Evolutionary conservation across 2,329 filamentous ascomycete genomes (phyloP), one percentile per base, ranked within the genome.

Genomic region (Claviceps fusiformis): DNA sequence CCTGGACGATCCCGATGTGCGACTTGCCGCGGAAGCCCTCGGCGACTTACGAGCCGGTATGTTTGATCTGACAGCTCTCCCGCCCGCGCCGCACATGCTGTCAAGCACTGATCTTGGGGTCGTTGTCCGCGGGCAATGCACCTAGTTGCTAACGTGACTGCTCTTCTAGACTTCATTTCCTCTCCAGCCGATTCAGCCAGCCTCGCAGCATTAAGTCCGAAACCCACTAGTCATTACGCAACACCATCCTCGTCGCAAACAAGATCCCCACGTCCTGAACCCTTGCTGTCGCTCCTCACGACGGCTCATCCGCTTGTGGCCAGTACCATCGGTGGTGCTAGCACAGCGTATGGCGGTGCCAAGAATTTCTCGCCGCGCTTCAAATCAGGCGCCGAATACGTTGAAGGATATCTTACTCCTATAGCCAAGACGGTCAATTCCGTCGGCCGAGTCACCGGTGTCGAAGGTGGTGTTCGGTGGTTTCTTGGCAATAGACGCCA

Each of bases 361-460:
- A 96, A 97, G 70, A 89, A 91, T 61, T 95, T 92, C 64, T 95
- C 89, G 1, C 90, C 92, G 0, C 81, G 87, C 2, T 89, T 96
- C 66, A 90, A 88, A 68, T 87, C 87, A n/a, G 82, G 90, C 58
- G 92, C 89, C 51, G 89, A 95, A 67, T 89, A 95, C 63, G 84
- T 96, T 24, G 92, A 97, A 69, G 85, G 88, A 50, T 92, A 89
- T 61, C 82, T 95, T 53, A 88, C 86, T 1, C 90, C 89, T 1
- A 82, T 96, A 53, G 88, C 88, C 53, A 93, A 88, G 64, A 93
- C 89, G 0, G 87, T 95, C 35, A 87, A 88, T 15, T 87, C 83
- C 0, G 87, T 95, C 6, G 86, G 89, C 35, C 82, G 89, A 35
- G 84, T 85, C 37, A 95, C 92, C 0, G 92, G 92, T 57, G 87